Conservation (phyloP, 495 filamentous ascomycete species). For the Hypoxylon perforatum region DNA sequence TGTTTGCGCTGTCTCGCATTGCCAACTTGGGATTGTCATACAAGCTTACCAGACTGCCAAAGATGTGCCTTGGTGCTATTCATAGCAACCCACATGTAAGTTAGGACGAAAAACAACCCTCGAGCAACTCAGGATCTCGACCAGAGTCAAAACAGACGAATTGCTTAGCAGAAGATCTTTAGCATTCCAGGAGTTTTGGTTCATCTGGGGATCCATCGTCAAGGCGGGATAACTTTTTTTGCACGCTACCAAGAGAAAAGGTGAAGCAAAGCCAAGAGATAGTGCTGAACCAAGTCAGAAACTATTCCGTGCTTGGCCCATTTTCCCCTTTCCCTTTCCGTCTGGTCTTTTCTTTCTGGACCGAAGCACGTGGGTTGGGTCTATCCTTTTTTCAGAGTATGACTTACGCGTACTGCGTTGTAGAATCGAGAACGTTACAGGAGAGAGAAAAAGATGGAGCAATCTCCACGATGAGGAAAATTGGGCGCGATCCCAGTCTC, state of each 20-base stretch:
- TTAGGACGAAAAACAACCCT: conserved; percentile 13
- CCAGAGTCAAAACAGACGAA: conserved; percentile 1
- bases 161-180: conserved; percentile 14
- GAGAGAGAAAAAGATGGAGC: not conserved
- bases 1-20: not conserved
- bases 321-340: not conserved
- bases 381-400: not conserved
- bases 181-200: conserved; percentile 17
- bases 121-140: not conserved
- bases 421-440: not conserved
- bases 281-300: conserved; percentile 12
- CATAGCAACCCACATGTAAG: conserved; percentile 27
- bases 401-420: too few species aligned
- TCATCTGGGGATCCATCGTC: conserved; percentile 23
- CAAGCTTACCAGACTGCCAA: too few species aligned
- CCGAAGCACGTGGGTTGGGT: not conserved
- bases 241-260: conserved; percentile 3
- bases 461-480: not conserved
- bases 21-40: not conserved
- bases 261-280: conserved; percentile 37
- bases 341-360: conserved; percentile 1
- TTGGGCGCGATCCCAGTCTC: not conserved
- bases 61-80: conserved; percentile 10
- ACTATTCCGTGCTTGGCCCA: conserved; percentile 9
- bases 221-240: conserved; percentile 11